A percentile compares a stretch with the other conserved stretches of the same genome.
Conservation (phyloP, 768 basidiomycete genomes). For the Suillus lakei region DNA sequence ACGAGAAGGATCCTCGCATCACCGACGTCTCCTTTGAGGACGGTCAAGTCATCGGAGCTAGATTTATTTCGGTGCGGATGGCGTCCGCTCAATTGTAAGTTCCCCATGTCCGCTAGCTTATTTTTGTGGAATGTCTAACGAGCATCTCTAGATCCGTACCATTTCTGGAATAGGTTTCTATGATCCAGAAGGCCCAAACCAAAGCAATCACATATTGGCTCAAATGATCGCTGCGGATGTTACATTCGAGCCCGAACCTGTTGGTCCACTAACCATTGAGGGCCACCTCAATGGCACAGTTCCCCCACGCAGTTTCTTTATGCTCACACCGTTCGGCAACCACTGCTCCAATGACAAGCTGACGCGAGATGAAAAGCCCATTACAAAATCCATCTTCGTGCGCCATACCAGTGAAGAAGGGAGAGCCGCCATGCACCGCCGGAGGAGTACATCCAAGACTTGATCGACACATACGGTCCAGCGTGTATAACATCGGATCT, state of each 20-base stretch:
- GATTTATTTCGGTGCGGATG: slow-evolving; percentile 58
- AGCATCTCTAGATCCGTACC: slow-evolving; percentile 44
- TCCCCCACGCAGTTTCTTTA: slow-evolving; percentile 32
- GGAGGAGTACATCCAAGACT: slow-evolving; percentile 5
- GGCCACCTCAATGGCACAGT: slow-evolving; percentile 26
- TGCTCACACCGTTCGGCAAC: slow-evolving; percentile 39
- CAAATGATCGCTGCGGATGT: slow-evolving; percentile 55
- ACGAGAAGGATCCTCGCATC: slow-evolving; percentile 29
- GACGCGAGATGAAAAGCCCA: not conserved
- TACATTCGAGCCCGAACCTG: slow-evolving; percentile 37
- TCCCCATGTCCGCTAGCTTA: not conserved
- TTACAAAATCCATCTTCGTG: slow-evolving; percentile 34
- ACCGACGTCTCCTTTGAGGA: slow-evolving; percentile 50
- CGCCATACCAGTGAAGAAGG: slow-evolving; percentile 36
- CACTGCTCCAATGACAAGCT: not conserved
- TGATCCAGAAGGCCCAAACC: slow-evolving; percentile 42
- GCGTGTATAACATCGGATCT: slow-evolving; percentile 3
- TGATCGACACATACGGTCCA: slow-evolving; percentile 2
- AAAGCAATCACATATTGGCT: slow-evolving; percentile 26
- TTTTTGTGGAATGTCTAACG: not conserved
- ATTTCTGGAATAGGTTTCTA: slow-evolving; percentile 45
- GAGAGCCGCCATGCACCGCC: slow-evolving; percentile 29
- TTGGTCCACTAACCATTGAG: not conserved
- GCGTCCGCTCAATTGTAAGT: slow-evolving; percentile 48
- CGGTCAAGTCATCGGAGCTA: slow-evolving; percentile 46